phyloP scores from a whole-genome alignment of 1,284 basidiomycete species.

The Rugosomyces carneus region DNA sequence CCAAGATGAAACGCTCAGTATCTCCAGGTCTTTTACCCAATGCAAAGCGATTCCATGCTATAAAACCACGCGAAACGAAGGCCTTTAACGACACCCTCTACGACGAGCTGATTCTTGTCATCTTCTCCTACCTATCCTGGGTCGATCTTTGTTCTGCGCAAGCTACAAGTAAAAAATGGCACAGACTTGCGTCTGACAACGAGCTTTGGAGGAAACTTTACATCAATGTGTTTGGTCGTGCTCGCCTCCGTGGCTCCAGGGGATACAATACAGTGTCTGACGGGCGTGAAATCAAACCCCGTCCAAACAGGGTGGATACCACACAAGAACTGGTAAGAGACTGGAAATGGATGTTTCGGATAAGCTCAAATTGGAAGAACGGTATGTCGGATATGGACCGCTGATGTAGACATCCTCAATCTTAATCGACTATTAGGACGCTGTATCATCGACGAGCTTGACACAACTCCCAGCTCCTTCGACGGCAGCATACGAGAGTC shows the following conservation, averaged over 20 bases:
- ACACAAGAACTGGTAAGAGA: constrained; percentile 41
- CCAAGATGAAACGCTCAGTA: constrained; percentile 39
- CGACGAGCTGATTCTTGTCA: constrained; percentile 67
- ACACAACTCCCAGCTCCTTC: constrained; percentile 1
- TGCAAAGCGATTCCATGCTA: constrained; percentile 48
- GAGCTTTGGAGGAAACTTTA: constrained; percentile 46
- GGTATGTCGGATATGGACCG: constrained; percentile 36
- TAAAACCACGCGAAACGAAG: constrained; percentile 1
- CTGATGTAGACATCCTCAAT: constrained; percentile 1
- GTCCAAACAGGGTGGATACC: constrained; percentile 44
- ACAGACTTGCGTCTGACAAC: constrained; percentile 50
- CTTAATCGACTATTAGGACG: constrained; percentile 41
- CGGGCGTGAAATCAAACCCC: constrained; percentile 49
- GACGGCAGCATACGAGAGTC: constrained; percentile 4
- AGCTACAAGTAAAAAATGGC: constrained; percentile 59
- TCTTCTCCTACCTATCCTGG: constrained; percentile 66
- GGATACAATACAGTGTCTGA: constrained; percentile 53
- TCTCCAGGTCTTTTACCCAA: constrained; percentile 46
- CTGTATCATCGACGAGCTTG: constrained; percentile 40
- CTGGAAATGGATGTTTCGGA: constrained; percentile 83
- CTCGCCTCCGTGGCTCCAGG: constrained; percentile 57
- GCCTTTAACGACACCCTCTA: constrained; percentile 54
- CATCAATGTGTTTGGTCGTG: constrained; percentile 54
- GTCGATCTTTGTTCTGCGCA: constrained; percentile 62
- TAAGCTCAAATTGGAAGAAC: constrained; percentile 73